phyloP scores from a whole-genome alignment of 2,329 filamentous ascomycete species.

The Epichloe uncinata region DNA sequence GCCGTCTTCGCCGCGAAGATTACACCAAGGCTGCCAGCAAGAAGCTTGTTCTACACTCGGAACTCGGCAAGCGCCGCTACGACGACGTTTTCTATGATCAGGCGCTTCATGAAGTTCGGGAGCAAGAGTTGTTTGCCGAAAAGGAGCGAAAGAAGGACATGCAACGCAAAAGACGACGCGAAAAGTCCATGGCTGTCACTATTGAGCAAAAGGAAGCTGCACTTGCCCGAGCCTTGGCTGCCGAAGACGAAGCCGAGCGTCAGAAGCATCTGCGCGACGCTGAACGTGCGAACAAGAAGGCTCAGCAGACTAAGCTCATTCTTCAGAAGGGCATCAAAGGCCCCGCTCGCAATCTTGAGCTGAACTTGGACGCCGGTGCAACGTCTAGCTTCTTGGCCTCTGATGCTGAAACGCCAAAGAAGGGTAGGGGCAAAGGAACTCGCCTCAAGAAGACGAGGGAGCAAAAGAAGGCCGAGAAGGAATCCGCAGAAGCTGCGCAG shows the following conservation, averaged over 20 bases:
- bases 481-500: conserved; percentile 76
- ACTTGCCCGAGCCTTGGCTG: conserved; percentile 61
- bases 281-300: conserved; percentile 84
- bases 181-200: conserved; percentile 90
- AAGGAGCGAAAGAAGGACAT: conserved; percentile 99
- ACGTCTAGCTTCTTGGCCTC: conserved; percentile 72
- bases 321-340: conserved; percentile 78
- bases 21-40: conserved; percentile 43
- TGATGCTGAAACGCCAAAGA: conserved; percentile 40
- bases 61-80: conserved; percentile 62
- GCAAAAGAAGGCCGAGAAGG: conserved; percentile 69
- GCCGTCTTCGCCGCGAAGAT: conserved; percentile 48
- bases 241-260: conserved; percentile 70
- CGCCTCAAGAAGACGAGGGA: conserved; percentile 85
- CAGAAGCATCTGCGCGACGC: conserved; percentile 73
- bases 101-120: conserved; percentile 75
- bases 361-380: conserved; percentile 71
- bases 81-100: conserved; percentile 64
- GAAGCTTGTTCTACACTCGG: conserved; percentile 55
- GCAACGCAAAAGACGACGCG: conserved; percentile 89
- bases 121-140: conserved; percentile 81
- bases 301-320: conserved; percentile 76
- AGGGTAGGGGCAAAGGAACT: conserved; percentile 46
- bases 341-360: conserved; percentile 55
- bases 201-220: conserved; percentile 83